Percentiles rank a stretch among this genome's conserved stretches.
Conservation (phyloP, 768 basidiomycete species). For the Trametopsis cervina region DNA sequence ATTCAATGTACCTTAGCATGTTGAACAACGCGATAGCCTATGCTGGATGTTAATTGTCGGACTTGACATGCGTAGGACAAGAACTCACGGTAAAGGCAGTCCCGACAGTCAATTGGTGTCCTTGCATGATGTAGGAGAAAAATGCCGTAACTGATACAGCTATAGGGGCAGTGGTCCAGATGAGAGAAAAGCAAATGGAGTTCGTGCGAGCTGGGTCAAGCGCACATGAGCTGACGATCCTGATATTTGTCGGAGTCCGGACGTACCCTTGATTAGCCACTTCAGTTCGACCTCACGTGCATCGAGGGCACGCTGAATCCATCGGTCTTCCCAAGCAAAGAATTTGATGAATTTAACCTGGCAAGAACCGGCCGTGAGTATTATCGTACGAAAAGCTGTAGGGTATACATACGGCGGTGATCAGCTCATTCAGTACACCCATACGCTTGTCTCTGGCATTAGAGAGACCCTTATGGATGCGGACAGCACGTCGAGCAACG, state of each 20-base stretch:
- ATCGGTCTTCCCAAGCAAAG: slow-evolving; percentile 75
- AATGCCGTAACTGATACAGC: slow-evolving; percentile 78
- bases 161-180: slow-evolving; percentile 76
- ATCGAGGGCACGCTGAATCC: slow-evolving; percentile 61
- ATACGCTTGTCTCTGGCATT: slow-evolving; percentile 71
- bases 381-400: no score
- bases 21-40: slow-evolving; percentile 76
- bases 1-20: slow-evolving; percentile 61
- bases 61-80: not conserved
- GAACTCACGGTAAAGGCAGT: slow-evolving; percentile 75
- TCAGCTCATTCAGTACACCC: slow-evolving; percentile 71
- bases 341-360: slow-evolving; percentile 77
- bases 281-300: slow-evolving; percentile 64
- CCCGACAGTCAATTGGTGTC: slow-evolving; percentile 68
- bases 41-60: not conserved
- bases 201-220: slow-evolving; percentile 54
- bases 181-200: slow-evolving; percentile 56
- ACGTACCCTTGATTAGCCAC: slow-evolving; percentile 66
- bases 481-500: slow-evolving; percentile 50
- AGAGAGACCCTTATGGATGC: slow-evolving; percentile 52
- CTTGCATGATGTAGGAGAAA: slow-evolving; percentile 61
- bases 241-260: not conserved
- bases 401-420: slow-evolving; percentile 54
- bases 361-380: not conserved
- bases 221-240: not conserved